Conservation (phyloP, 495 filamentous ascomycete species). For the Apodospora peruviana region DNA sequence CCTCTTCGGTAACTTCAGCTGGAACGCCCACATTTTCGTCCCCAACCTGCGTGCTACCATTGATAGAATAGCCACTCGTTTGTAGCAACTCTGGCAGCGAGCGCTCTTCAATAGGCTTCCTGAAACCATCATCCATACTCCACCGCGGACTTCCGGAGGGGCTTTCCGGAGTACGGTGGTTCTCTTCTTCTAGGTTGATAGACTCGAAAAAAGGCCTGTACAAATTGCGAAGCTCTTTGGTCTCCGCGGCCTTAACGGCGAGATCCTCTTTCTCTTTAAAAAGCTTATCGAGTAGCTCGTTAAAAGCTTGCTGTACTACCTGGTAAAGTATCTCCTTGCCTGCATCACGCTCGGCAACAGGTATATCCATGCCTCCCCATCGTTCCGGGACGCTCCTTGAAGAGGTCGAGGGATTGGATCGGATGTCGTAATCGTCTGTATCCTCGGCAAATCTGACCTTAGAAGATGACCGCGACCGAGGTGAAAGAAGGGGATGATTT, state of each 20-base stretch:
- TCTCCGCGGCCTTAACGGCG: constrained; percentile 62
- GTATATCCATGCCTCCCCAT: constrained; percentile 78
- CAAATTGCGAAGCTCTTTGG: constrained; percentile 54
- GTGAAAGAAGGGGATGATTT: constrained; percentile 43
- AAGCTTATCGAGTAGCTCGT: constrained; percentile 80
- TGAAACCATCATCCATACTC: background rate
- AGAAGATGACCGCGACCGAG: constrained; percentile 75
- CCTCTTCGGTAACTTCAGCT: background rate
- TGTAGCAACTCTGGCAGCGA: constrained; percentile 47
- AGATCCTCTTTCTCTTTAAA: constrained; percentile 77
- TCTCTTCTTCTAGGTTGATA: constrained; percentile 42
- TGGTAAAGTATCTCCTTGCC: constrained; percentile 89
- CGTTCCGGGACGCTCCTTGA: constrained; percentile 75
- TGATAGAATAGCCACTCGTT: constrained; percentile 44
- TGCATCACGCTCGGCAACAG: constrained; percentile 72
- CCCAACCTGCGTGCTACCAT: constrained; percentile 3
- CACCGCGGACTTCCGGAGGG: constrained; percentile 4
- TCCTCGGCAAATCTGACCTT: constrained; percentile 82
- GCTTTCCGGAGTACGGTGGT: constrained; percentile 14
- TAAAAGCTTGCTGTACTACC: constrained; percentile 82
- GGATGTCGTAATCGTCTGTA: constrained; percentile 61
- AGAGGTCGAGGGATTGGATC: constrained; percentile 75
- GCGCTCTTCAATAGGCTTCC: constrained; percentile 21
- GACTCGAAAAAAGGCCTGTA: constrained; percentile 41
- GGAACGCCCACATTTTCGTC: background rate